Conservation (phyloP, 2,329 filamentous ascomycete genomes). For the Diaporthe sp. region DNA sequence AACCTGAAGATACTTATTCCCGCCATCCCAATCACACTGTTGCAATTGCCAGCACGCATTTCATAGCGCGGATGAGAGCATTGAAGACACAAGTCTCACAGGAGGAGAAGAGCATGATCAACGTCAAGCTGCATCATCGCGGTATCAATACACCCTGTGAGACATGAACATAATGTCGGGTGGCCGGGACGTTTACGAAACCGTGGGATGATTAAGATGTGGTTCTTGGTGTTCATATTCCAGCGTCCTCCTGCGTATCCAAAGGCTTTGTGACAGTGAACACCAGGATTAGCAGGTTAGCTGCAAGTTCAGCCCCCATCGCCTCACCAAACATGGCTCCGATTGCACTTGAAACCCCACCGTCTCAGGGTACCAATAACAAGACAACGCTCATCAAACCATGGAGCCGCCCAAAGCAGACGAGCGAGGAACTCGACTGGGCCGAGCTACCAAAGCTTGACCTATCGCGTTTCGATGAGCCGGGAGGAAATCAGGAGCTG, state of each 20-base stretch:
- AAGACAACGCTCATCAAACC: background rate
- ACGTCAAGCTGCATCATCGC: background rate
- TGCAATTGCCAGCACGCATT: background rate
- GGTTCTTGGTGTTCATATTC: background rate
- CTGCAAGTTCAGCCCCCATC: background rate
- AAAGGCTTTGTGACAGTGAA: background rate
- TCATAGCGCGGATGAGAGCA: background rate
- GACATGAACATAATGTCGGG: background rate
- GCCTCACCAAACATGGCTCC: background rate
- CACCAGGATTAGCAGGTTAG: background rate
- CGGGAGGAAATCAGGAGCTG: constrained; percentile 10
- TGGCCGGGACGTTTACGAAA: background rate
- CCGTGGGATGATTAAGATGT: background rate
- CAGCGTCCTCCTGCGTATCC: no score
- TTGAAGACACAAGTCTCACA: background rate
- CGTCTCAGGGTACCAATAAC: background rate
- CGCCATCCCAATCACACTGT: background rate
- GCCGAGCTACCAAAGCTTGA: constrained; percentile 6
- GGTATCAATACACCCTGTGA: no score
- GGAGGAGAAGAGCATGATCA: background rate
- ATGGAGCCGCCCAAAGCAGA: constrained; percentile 1
- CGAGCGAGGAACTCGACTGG: background rate
- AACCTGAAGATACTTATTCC: background rate
- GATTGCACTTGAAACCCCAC: background rate
- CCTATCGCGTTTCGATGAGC: constrained; percentile 9